Percentiles rank a stretch among this genome's conserved stretches.
Evolutionary conservation across 352 stramenopile genomes (phyloP).

Genomic region (Globisporangium takayamanum): DNA sequence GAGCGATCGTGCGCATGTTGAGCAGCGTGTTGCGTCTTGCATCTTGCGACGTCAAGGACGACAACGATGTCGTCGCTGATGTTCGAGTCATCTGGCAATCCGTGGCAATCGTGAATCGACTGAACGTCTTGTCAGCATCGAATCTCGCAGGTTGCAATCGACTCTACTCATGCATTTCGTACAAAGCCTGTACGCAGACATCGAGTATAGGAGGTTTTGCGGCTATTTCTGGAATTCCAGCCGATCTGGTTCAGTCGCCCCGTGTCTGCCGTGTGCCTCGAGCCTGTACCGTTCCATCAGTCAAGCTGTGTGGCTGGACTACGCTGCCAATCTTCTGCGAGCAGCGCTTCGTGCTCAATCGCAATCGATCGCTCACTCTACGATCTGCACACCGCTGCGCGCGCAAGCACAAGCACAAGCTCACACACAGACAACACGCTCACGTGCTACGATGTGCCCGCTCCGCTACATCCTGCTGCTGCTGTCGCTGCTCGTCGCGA

Average conservation of each 20-base stretch:
- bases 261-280: constrained; percentile 3
- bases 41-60: no score
- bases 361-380: neutral
- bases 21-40: no score
- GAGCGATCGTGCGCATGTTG: no score
- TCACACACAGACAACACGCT: neutral
- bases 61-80: constrained; percentile 26
- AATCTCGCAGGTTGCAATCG: neutral
- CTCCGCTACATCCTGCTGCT: constrained; percentile 83
- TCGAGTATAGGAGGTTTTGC: neutral
- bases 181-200: neutral
- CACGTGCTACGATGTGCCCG: constrained; percentile 51
- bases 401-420: neutral
- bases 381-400: constrained; percentile 4
- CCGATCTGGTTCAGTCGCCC: neutral
- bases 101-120: neutral
- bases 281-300: constrained; percentile 3
- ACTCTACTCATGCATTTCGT: neutral
- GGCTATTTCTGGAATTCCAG: constrained; percentile 9
- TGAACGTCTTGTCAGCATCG: neutral
- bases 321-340: neutral
- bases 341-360: neutral
- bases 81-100: neutral
- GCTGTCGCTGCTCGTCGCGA: constrained; percentile 77
- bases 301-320: constrained; percentile 7